Evolutionary conservation across 177 flowering plant genomes (phyloP), one percentile per base, ranked within the genome.

Genomic region (Telopea speciosissima): DNA sequence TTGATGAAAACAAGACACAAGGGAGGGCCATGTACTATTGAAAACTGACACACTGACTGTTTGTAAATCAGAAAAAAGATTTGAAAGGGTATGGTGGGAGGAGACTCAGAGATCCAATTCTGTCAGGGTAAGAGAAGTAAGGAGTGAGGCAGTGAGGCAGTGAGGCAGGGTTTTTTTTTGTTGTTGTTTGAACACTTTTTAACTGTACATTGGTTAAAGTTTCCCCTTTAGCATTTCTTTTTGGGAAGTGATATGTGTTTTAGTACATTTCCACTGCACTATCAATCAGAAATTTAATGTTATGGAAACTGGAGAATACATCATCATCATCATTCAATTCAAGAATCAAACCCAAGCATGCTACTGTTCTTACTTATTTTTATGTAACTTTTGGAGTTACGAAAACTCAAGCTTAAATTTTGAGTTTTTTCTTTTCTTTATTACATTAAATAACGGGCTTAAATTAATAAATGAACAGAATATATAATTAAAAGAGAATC

Each of bases 1-100:
- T 56, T 75, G 86, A 80, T 78, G 86, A 78, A 70, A 82, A 76
- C 87, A 86, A 80, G 85, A 77, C 82, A 63, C 65, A 76, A 44
- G 85, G 70, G 66, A 79, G 72, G 75, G 67, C 70, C 22, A 74
- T 87, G 86, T 81, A 79, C 78, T 77, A 75, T 59, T 80, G 76
- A 68, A 67, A 67, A 62, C 65, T 74, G 76, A 68, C 68, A 68
- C 68, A 65, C 69, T 74, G 58, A 75, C 45, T 71, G 59, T 49
- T 24, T 67, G 76, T 80, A 80, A 78, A 69, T 82, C 82, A 76
- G 75, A 36, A 36, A 36, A 28, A 70, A 81, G 89, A 85, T 82
- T 81, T 81, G 81, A 36, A 82, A 75, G 75, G 81, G 82, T 79
- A 77, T 26, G 82, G 78, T 68, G 72, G 71, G 71, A n/a, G 67